Conservation (phyloP, 2,329 filamentous ascomycete genomes). For the Colletotrichum sp. region DNA sequence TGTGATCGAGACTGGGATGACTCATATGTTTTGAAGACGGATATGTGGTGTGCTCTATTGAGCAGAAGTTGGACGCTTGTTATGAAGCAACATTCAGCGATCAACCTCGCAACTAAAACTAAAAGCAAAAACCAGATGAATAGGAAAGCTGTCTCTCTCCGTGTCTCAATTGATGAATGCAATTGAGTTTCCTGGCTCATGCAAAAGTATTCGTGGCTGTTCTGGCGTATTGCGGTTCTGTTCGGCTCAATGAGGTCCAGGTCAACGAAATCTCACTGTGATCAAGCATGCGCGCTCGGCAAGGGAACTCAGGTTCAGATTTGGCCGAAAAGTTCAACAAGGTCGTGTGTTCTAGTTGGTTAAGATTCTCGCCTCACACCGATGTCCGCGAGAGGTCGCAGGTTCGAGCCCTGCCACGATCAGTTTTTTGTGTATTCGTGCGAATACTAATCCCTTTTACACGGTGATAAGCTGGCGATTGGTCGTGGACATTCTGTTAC, state of each 20-base stretch:
- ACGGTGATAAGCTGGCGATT: not conserved
- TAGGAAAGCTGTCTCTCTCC: not conserved
- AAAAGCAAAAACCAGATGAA: not conserved
- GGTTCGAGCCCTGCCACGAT: conserved; percentile 24
- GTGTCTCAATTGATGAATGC: not conserved
- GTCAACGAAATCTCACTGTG: not conserved
- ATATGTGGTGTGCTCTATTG: not conserved
- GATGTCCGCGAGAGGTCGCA: conserved; percentile 16
- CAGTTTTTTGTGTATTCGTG: not conserved
- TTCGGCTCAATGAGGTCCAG: not conserved
- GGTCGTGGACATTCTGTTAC: not conserved
- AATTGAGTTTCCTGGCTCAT: not conserved
- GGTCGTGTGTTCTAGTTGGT: conserved; percentile 23
- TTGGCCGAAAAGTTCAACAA: accelerated
- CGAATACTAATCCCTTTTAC: not conserved
- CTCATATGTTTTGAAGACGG: not conserved
- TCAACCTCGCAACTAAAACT: not conserved
- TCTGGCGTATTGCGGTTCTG: not conserved
- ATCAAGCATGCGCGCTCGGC: not conserved
- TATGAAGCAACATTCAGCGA: not conserved
- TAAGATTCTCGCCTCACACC: conserved; percentile 21
- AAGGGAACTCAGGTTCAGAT: not conserved
- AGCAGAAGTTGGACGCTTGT: not conserved
- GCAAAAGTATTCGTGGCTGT: not conserved
- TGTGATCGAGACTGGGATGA: not conserved